Conservation (phyloP, 495 filamentous ascomycete species). For the Talaromyces thailandensis region DNA sequence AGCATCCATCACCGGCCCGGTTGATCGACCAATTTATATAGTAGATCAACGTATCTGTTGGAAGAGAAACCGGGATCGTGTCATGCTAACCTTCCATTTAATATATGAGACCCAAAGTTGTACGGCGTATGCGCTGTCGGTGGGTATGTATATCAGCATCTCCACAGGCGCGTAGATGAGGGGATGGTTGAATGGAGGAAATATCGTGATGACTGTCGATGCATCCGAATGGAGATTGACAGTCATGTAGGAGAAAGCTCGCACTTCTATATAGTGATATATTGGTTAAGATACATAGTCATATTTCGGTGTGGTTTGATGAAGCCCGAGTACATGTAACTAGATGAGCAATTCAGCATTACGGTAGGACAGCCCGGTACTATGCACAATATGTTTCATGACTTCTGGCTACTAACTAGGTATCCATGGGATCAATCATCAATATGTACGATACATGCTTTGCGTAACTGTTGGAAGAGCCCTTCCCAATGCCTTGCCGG, state of each 20-base stretch:
- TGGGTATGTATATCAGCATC: neutral
- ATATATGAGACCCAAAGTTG: neutral
- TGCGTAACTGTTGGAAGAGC: too few relatives aligned
- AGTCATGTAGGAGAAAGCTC: neutral
- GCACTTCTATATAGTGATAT: neutral
- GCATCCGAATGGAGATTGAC: neutral
- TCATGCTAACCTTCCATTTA: neutral
- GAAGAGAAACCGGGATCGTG: neutral
- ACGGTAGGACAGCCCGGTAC: neutral
- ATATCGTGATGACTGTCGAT: neutral
- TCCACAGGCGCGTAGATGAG: neutral
- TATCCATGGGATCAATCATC: too few relatives aligned
- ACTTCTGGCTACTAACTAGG: neutral
- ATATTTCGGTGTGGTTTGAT: neutral
- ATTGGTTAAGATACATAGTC: neutral
- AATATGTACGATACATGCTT: too few relatives aligned
- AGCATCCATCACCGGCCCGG: constrained; percentile 4
- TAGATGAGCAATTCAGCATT: neutral
- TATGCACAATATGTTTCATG: neutral
- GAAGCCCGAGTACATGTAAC: neutral
- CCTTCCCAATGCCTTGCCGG: neutral
- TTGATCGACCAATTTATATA: neutral
- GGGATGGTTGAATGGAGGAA: neutral
- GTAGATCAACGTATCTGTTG: too few relatives aligned
- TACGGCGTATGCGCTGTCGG: neutral